These are phyloP conservation scores for Ramaria sp. DNA, from an alignment of 768 basidiomycete genomes.

Conservation along the genomic window DNA sequence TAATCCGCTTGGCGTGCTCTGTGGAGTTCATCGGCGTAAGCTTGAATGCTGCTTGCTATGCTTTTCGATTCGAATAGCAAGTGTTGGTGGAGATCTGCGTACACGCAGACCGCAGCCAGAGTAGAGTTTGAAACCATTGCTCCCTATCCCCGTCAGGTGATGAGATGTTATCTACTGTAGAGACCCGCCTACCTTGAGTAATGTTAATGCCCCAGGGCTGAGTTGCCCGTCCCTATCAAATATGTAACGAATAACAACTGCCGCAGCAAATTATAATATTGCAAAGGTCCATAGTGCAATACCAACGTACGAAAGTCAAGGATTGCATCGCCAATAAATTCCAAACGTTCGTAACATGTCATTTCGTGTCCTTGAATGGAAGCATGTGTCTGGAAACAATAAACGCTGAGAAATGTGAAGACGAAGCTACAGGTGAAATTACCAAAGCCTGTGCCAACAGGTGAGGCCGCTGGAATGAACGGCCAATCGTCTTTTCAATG, in stretches of 20 bases:
- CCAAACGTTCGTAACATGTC: conserved; percentile 62
- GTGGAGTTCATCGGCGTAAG: conserved; percentile 41
- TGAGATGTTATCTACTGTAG: background rate
- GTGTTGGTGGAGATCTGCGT: conserved; percentile 52
- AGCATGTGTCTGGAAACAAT: conserved; percentile 48
- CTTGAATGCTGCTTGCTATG: conserved; percentile 38
- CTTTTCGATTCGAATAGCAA: conserved; percentile 47
- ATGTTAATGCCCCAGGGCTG: conserved; percentile 66
- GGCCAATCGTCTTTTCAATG: conserved; percentile 55
- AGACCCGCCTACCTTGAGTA: conserved; percentile 51
- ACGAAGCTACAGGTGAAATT: conserved; percentile 13
- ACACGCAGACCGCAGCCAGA: conserved; percentile 66
- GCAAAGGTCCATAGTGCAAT: background rate
- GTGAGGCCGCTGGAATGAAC: conserved; percentile 49
- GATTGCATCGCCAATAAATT: conserved; percentile 81
- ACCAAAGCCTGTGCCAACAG: conserved; percentile 69
- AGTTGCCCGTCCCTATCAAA: conserved; percentile 52
- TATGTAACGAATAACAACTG: conserved; percentile 68
- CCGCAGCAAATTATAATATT: background rate
- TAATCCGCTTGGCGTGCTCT: conserved; percentile 35
- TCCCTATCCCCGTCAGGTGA: conserved; percentile 31
- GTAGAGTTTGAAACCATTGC: conserved; percentile 82
- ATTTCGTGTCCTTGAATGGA: conserved; percentile 46
- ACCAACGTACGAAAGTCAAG: conserved; percentile 62
- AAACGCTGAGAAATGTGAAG: background rate